Conservation (phyloP, 768 basidiomycete genomes). For the Auricularia sp. region DNA sequence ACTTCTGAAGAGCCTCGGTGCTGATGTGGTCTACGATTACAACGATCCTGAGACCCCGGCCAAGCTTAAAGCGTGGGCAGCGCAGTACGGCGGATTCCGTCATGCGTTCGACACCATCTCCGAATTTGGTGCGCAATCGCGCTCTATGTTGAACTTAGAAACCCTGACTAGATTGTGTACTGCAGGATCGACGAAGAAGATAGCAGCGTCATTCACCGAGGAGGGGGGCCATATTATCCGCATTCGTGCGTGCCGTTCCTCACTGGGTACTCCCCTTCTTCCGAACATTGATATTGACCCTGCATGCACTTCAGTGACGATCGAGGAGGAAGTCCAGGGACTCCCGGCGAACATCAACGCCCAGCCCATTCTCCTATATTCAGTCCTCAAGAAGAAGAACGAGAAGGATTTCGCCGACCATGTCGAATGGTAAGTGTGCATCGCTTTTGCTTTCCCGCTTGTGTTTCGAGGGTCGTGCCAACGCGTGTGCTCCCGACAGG, state of each 20-base stretch:
- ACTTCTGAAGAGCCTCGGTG: conserved; percentile 30
- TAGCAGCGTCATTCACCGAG: background rate
- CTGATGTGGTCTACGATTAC: conserved; percentile 32
- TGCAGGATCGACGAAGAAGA: background rate
- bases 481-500: background rate
- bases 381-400: conserved; percentile 6
- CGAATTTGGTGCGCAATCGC: conserved; percentile 1
- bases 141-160: background rate
- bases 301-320: background rate
- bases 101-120: conserved; percentile 2
- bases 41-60: conserved; percentile 10
- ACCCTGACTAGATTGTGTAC: background rate
- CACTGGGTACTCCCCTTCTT: background rate
- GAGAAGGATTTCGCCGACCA: background rate
- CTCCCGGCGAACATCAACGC: background rate
- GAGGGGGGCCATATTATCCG: background rate
- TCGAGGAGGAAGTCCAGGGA: background rate
- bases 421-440: conserved; percentile 1
- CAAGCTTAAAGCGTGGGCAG: conserved; percentile 12
- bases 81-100: background rate
- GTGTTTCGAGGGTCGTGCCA: too few species aligned
- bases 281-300: background rate
- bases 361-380: conserved; percentile 2
- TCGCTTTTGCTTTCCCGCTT: background rate
- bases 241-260: background rate